A percentile compares a stretch with the other conserved stretches of the same genome.
phyloP scores from a whole-genome alignment of 306 rosid species.

The Citrullus amarus region DNA sequence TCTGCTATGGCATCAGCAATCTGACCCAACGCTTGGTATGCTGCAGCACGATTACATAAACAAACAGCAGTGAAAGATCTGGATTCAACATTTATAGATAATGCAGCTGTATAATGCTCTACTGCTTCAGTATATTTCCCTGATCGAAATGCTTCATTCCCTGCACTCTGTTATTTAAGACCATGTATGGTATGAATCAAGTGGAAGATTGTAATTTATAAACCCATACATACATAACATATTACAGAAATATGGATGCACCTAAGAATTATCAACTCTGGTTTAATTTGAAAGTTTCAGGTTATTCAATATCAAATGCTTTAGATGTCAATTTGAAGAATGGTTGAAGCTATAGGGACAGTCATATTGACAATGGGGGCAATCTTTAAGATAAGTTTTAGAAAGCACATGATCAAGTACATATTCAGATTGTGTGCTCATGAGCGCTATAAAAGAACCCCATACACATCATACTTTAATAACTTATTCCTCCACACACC shows the following conservation, averaged over 20 bases:
- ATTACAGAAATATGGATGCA: background rate
- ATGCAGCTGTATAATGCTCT: conserved; percentile 69
- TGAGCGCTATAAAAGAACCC: background rate
- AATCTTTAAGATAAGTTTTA: background rate
- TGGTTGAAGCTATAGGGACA: background rate
- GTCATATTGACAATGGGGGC: background rate
- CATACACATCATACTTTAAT: background rate
- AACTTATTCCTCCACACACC: background rate
- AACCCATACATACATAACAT: background rate
- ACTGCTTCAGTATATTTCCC: conserved; percentile 63
- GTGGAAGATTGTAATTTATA: conserved; percentile 1
- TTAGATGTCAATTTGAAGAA: background rate
- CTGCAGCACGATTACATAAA: conserved; percentile 93
- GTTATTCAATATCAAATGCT: background rate
- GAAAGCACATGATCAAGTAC: background rate
- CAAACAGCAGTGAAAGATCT: conserved; percentile 78
- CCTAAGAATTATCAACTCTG: background rate
- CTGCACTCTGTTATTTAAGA: conserved; percentile 46
- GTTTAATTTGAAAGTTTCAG: background rate
- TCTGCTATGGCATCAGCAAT: conserved; percentile 87
- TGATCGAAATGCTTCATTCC: conserved; percentile 62
- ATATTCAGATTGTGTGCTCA: background rate
- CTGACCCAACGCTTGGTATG: conserved; percentile 82
- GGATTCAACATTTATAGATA: conserved; percentile 55
- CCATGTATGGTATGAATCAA: conserved; percentile 8